phyloP scores from a whole-genome alignment of 2,329 filamentous ascomycete species.

The Botrytis cinerea region DNA sequence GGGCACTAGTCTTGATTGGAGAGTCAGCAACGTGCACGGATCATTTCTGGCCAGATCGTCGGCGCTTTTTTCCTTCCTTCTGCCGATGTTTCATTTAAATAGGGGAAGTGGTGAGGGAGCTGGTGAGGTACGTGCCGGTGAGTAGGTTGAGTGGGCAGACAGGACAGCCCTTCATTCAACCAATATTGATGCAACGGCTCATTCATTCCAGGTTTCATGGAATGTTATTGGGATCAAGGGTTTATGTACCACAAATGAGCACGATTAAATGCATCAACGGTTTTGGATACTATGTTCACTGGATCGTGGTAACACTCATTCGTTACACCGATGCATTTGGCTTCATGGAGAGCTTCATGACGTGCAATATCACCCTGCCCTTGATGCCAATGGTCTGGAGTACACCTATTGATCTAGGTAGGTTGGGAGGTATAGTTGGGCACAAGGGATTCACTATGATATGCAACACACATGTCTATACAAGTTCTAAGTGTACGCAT shows the following conservation, averaged over 20 bases:
- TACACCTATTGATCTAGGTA: not conserved
- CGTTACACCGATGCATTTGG: not conserved
- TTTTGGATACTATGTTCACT: not conserved
- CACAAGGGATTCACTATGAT: not conserved
- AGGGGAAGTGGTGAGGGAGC: not conserved
- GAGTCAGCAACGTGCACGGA: not conserved
- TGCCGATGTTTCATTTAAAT: not conserved
- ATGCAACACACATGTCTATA: not conserved
- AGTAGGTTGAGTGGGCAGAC: not conserved
- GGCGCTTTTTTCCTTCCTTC: not conserved
- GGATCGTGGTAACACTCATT: not conserved
- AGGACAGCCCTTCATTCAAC: not conserved
- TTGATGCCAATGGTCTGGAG: not conserved
- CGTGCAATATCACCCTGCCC: not conserved
- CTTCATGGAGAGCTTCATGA: not conserved
- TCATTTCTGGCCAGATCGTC: not conserved
- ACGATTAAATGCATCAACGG: not conserved
- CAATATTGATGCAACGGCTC: not conserved
- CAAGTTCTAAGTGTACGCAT: not conserved
- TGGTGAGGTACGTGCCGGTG: not conserved
- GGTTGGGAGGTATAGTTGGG: not conserved
- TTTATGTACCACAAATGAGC: not conserved
- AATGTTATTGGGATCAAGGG: not conserved
- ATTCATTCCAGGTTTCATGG: not conserved
- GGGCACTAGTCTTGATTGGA: slow-evolving; percentile 6